Evolutionary conservation across 2,329 filamentous ascomycete species (phyloP), one percentile per base, ranked within the genome.

Genomic region (Magnaporthiopsis incrustans): DNA sequence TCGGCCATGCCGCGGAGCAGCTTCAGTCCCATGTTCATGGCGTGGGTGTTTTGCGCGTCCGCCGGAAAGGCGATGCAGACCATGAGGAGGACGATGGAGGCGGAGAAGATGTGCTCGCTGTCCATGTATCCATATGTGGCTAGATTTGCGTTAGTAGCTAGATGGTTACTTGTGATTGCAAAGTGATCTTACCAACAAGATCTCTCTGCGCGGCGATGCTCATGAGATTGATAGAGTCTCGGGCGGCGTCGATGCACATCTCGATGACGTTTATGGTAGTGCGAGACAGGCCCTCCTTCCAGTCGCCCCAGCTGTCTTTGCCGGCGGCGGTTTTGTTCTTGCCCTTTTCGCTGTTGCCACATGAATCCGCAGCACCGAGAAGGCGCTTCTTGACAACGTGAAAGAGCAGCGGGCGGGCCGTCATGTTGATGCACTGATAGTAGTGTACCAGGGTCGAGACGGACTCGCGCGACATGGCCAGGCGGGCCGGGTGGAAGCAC

Each of bases 71-170:
- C 78, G 12, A 79, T 77, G 69, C 81, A 82, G 26, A 82, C 79
- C 78, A 85, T 82, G 30, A 84, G 79, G 6, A 85, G 76, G 2
- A 84, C 76, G 14, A 85, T 77, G 14, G 81, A 78, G 1, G 82
- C 81, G 0, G 80, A 82, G 67, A 85, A 84, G 30, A 79, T 77
- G 67, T 85, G 82, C 66, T 85, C 82, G 22, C 80, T 79, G 65
- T 85, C 82, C 74, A 85, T 82, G 69, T 83, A 85, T 30, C 82
- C 82, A 67, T 82, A 85, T 0, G 82, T 85, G 26, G 82, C 80
- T 53, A n/a, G 6, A 11, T 10, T 4, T 3, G 35, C 18, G 35
- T 61, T 30, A 15, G 18, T n/a, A 15, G 38, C 14, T 22, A 10
- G 7, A 12, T 15, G 57, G 3, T 15, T 38, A 38, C 4, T 14